These are phyloP conservation scores for Avicennia marina DNA, from an alignment of 257 asterid genomes.

Conservation along the genomic window DNA sequence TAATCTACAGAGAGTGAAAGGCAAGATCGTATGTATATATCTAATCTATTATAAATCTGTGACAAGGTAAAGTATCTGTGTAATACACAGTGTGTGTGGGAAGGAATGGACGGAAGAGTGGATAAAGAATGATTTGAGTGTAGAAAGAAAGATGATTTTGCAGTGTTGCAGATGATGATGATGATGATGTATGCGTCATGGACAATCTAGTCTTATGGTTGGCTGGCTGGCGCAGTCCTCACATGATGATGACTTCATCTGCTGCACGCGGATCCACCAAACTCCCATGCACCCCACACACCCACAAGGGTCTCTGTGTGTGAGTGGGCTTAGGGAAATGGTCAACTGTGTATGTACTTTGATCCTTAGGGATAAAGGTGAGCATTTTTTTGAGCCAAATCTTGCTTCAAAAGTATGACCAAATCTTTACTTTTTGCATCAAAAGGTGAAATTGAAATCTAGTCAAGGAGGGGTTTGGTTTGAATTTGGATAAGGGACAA, in stretches of 20 bases:
- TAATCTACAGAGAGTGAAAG: too few relatives aligned
- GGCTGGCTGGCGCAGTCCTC: constrained; percentile 36
- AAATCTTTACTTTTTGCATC: constrained; percentile 25
- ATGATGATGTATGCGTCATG: constrained; percentile 36
- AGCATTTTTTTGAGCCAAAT: constrained; percentile 8
- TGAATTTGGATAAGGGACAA: constrained; percentile 17
- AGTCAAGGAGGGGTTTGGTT: too few relatives aligned
- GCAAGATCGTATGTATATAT: too few relatives aligned
- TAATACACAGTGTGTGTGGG: too few relatives aligned
- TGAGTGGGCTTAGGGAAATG: neutral
- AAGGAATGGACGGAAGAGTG: constrained; percentile 21
- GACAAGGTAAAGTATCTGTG: too few relatives aligned
- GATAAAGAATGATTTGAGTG: constrained; percentile 43
- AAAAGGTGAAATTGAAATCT: constrained; percentile 31
- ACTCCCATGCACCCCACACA: too few relatives aligned
- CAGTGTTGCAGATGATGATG: constrained; percentile 21
- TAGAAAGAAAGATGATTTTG: constrained; percentile 18
- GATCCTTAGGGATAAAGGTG: neutral
- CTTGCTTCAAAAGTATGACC: constrained; percentile 22
- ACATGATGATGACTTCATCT: constrained; percentile 33
- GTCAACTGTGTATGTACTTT: constrained; percentile 10
- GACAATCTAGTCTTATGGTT: constrained; percentile 40
- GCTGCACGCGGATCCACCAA: constrained; percentile 65
- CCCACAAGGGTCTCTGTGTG: neutral
- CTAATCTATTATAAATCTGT: too few relatives aligned